Evolutionary conservation across 495 filamentous ascomycete genomes (phyloP), one percentile per base, ranked within the genome.

Genomic region (Podospora pseudocomata): DNA sequence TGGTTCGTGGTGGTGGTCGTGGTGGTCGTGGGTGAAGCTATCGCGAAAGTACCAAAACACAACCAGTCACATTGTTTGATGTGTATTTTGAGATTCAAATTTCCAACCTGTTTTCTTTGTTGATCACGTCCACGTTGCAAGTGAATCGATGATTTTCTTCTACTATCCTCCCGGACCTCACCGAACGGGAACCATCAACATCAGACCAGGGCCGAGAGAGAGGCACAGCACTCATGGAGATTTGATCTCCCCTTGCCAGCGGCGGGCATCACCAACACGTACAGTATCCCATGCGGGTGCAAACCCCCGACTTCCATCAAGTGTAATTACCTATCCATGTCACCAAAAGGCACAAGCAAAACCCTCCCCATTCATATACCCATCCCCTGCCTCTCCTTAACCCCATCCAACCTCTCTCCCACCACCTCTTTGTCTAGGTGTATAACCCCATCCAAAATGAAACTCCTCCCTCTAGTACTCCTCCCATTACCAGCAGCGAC

Each of bases 401-500:
- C 7, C 3, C 39, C 39, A 49, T 16, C 9, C 39, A 49, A 32
- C 30, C 30, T 32, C 30, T 32, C 2, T 23, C 23, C 23, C 23
- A 23, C 23, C 3, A 32, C 3, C 4, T 32, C 30, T 23, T 23
- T 23, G 23, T 23, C 23, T 23, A 23, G 23, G 23, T 23, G 23
- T 23, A 23, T 23, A 23, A 23, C 15, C 13, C 7, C 39, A 49
- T 49, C 34, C 39, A 49, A 13, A 11, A 49, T 49, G 39, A 49
- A 49, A 11, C 39, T 49, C 39, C 39, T 49, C 7, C 30, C 30
- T 7, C 15, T 49, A 6, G 1, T 49, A 13, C 13, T 11, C 39
- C 39, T 49, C 39, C 39, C 13, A 5, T 11, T 11, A 49, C 39
- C 15, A 2, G 2, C 39, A 49, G 39, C 39, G 73, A 77, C 77